phyloP scores from a whole-genome alignment of 139 green algal species.

The Spirogloea muscicola region DNA sequence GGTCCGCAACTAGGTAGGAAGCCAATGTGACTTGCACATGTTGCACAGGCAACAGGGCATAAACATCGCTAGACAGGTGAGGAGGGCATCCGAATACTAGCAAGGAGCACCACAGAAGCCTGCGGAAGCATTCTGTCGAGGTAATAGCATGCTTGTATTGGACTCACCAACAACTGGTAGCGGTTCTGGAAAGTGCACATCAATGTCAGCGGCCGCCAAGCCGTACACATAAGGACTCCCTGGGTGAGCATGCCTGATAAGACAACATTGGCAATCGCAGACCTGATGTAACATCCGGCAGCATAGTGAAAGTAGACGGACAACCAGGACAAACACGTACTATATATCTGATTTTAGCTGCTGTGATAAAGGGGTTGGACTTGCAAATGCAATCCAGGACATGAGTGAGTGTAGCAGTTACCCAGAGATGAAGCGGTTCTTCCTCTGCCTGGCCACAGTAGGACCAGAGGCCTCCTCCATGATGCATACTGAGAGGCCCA shows the following conservation, averaged over 20 bases:
- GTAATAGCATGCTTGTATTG: no score
- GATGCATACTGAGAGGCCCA: constrained; percentile 54
- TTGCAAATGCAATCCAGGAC: background rate
- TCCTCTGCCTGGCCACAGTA: constrained; percentile 46
- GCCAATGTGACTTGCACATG: no score
- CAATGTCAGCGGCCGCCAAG: constrained; percentile 19
- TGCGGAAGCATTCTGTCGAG: no score
- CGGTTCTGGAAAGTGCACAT: constrained; percentile 11
- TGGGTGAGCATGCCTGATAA: constrained; percentile 27
- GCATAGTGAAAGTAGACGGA: background rate
- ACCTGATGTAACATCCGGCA: background rate
- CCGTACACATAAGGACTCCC: constrained; percentile 29
- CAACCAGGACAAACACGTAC: background rate
- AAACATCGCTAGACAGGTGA: no score
- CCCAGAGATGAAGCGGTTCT: constrained; percentile 60
- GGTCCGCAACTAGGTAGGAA: no score
- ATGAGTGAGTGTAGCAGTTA: constrained; percentile 1
- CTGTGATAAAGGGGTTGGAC: background rate
- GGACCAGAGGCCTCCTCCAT: constrained; percentile 58
- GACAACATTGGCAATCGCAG: no score
- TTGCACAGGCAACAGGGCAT: no score
- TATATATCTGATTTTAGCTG: background rate
- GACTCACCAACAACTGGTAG: constrained; percentile 5
- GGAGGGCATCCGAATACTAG: no score
- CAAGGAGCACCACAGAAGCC: no score